Evolutionary conservation across 495 filamentous ascomycete genomes (phyloP), one percentile per base, ranked within the genome.

Genomic region (Daldinia childiae): DNA sequence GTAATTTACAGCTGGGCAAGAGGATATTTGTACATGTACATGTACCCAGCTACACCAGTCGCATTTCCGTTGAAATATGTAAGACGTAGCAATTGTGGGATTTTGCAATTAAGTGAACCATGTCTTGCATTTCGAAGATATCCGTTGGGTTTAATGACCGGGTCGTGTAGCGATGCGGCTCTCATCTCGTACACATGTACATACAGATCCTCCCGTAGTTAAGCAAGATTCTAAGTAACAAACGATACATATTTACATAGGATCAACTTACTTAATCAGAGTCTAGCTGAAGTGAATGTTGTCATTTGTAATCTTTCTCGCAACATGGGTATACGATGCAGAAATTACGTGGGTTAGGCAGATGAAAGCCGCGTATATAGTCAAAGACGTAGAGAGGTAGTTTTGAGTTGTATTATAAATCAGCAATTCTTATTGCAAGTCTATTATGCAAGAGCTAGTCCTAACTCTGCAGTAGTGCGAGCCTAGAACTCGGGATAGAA

Each of bases 381-480:
- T 30, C 29, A 30, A 30, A 30, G 29, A 30, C 29, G 29, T 30
- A 7, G 29, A 26, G 24, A 26, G 29, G 7, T 11, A 1, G 50
- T 54, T 12, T 24, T 4, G 5, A 34, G 19, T 24, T 32, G 64
- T 59, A 68, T 68, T 68, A 68, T 57, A 69, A 63, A 69, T 69
- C 59, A 62, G n/a, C 32, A 43, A 58, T 5, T 24, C 41, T 38
- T n/a, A 39, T 57, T 24, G 4, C 5, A 15, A 19, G 38, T 56
- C 26, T 56, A 56, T n/a, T 56, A 64, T 21, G 27, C 17, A 30
- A 21, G 17, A 17, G 43, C 43, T 55, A 3, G 48, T n/a, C 24
- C 66, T 56, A 71, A 71, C 57, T 65, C 68, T 56, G 68, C 41
- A 11, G 9, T 61, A 65, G 21, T 29, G 56, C 68, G 68, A 63